phyloP scores from a whole-genome alignment of 2,329 filamentous ascomycete genomes.

The Fusarium sp. region DNA sequence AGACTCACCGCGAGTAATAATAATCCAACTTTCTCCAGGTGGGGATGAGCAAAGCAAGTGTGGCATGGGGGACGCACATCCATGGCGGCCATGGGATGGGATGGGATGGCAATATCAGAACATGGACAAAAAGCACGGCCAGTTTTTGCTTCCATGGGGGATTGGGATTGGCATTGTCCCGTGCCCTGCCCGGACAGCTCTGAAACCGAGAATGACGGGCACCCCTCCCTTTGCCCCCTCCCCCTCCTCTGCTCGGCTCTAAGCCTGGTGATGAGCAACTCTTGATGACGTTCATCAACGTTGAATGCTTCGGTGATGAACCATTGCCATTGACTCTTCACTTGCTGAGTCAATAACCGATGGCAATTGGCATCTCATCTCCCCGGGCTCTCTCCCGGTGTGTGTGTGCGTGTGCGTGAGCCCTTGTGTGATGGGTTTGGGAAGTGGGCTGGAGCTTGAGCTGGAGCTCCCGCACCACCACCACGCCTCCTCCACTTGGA shows the following conservation, averaged over 20 bases:
- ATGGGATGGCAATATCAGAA: neutral
- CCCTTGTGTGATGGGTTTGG: constrained; percentile 19
- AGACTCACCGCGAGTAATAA: constrained; percentile 12
- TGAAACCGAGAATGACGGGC: constrained; percentile 27
- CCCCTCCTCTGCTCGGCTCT: constrained; percentile 10
- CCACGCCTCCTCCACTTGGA: constrained; percentile 13
- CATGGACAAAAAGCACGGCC: constrained; percentile 16
- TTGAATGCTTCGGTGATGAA: constrained; percentile 6
- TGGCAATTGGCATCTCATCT: neutral
- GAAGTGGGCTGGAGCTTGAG: constrained; percentile 40
- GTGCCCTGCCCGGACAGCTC: constrained; percentile 9
- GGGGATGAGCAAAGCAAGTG: neutral
- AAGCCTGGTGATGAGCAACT: constrained; percentile 15
- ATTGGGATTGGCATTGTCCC: constrained; percentile 21
- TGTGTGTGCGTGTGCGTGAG: neutral
- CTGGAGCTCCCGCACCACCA: constrained; percentile 24
- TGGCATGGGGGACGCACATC: neutral
- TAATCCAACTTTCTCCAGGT: neutral
- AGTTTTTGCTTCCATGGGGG: constrained; percentile 12
- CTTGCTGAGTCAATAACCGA: neutral
- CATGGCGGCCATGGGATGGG: neutral
- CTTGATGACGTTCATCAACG: constrained; percentile 32
- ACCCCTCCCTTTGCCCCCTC: neutral
- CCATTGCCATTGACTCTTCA: neutral
- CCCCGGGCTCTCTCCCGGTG: neutral